Percentiles rank a stretch among this genome's conserved stretches.
Conservation (phyloP, 2,329 filamentous ascomycete genomes). For the Colletotrichum horii region DNA sequence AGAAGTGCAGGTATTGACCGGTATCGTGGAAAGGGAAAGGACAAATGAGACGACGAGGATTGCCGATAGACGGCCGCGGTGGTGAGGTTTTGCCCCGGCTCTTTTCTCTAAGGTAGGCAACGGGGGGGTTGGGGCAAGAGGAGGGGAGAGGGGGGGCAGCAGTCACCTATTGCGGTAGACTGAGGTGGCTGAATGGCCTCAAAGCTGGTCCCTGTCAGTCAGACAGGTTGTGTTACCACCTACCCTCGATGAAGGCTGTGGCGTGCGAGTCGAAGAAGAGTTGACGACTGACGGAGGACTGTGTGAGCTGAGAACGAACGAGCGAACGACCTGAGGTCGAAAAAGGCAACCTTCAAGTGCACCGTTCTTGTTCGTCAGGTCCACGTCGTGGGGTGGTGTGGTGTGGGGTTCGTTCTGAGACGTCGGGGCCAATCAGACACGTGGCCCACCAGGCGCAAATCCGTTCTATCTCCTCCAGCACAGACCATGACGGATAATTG, state of each 20-base stretch:
- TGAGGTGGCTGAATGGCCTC: not conserved
- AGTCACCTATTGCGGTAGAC: no score
- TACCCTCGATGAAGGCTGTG: not conserved
- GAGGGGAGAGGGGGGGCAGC: not conserved
- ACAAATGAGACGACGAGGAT: not conserved
- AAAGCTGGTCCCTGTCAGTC: not conserved
- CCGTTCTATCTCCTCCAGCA: conserved; percentile 5
- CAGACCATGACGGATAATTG: not conserved
- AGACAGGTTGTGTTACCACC: not conserved
- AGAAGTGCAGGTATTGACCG: not conserved
- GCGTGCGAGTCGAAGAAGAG: not conserved
- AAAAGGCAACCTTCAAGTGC: not conserved
- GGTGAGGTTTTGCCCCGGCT: not conserved
- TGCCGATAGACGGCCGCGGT: not conserved
- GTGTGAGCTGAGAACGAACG: not conserved
- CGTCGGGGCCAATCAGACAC: not conserved
- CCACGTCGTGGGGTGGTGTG: no score
- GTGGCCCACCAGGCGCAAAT: not conserved
- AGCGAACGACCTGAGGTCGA: not conserved
- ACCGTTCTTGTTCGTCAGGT: no score
- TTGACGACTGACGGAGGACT: not conserved
- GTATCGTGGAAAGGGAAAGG: not conserved
- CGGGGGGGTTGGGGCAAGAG: not conserved
- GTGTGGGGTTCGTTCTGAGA: not conserved
- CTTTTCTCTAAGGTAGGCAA: not conserved